Base-by-base conservation (phyloP, 2,329 filamentous ascomycete genomes). In the Sordariomycetes sp. region DNA sequence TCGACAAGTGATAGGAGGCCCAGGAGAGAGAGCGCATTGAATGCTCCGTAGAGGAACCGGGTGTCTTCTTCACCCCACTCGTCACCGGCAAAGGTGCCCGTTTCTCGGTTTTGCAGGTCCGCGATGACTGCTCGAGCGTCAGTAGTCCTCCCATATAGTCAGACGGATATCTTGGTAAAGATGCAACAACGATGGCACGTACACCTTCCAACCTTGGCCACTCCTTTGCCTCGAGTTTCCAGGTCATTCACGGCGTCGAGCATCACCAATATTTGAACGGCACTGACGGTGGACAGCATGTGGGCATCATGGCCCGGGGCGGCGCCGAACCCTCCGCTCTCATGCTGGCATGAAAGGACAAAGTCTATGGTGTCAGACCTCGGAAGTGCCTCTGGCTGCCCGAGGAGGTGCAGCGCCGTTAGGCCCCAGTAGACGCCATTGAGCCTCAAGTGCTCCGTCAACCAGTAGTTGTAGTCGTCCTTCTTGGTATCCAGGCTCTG, bases 351-450 rank as follows among this genome's bases (percentile, higher is more conserved):
- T n/a, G 87, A 91, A 55, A 96, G 80, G n/a, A 97, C 88, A 72
- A 95, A 99, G 63, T 91, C 83, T 65, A 99, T 86, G 25, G 94
- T 87, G 61, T 89, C 84, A 56, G 85, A 78, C 57, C 89, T 83
- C 12, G 92, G 87, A 10, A 99, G 80, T 2, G 87, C 90, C 61
- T 95, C 83, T 1, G 91, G 89, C 58, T 81, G 85, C 54, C 85
- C 82, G 59, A 99, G 82, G 32, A 97, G 79, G 74, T 96, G 87
- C 48, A 97, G 80, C 7, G 92, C 87, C 7, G 86, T 94, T 58
- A 99, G 74, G 15, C 94, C 94, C 94, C 94, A 99, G 72, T 99
- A 99, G 53, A 99, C 81, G 52, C 94, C 94, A 69, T 94, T 96
- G 59, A 99, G 80, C 60, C 94, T 90, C 63, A 99, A 79, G 69